phyloP scores from a whole-genome alignment of 169 alveolate species.

The Eimeria maxima region DNA sequence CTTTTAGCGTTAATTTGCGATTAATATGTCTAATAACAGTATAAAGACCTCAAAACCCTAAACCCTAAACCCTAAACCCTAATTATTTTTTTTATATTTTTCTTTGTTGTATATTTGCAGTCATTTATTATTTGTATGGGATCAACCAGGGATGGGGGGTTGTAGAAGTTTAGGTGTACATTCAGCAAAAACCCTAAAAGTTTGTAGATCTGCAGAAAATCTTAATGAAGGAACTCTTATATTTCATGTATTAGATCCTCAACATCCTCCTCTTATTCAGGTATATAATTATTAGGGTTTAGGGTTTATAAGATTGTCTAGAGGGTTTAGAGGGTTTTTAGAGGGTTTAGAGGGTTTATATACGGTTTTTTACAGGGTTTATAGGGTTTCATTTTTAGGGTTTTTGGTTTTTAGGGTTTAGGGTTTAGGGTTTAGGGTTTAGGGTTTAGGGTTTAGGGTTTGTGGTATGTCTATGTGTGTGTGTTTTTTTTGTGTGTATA shows the following conservation, averaged over 20 bases:
- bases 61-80: constrained; percentile 67
- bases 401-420: no score
- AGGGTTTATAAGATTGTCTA: no score
- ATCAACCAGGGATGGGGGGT: constrained; percentile 71
- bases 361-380: no score
- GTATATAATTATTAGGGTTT: no score
- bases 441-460: constrained; percentile 5
- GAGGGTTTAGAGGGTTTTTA: no score
- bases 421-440: no score
- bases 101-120: background rate
- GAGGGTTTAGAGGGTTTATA: no score
- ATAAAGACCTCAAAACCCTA: background rate
- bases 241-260: constrained; percentile 90
- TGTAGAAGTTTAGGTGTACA: constrained; percentile 85
- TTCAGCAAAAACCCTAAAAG: constrained; percentile 86
- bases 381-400: no score
- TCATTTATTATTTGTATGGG: constrained; percentile 41
- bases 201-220: constrained; percentile 88
- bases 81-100: background rate
- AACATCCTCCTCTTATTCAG: constrained; percentile 81
- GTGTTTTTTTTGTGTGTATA: background rate
- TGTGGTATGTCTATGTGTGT: no score
- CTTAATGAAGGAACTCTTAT: constrained; percentile 90
- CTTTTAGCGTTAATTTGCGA: no score
- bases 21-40: background rate